Percentiles rank a stretch among this genome's conserved stretches.
Conservation (phyloP, 2,329 filamentous ascomycete species). For the Xylariomycetidae sp. region DNA sequence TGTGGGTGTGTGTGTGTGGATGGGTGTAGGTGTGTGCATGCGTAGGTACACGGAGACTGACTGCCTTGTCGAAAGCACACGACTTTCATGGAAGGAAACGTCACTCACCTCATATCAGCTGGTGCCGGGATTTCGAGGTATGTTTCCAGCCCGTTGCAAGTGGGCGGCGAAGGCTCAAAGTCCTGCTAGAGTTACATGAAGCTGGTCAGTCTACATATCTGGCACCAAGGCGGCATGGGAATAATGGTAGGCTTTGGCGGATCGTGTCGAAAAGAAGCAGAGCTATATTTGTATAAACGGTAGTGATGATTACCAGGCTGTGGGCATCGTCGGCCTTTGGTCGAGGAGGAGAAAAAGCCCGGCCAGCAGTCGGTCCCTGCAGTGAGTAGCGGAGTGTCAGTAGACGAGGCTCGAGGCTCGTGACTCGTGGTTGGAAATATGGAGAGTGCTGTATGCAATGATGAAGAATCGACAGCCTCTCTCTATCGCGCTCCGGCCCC, state of each 20-base stretch:
- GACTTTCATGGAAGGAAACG: too few species aligned
- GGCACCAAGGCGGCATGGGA: conserved; percentile 7
- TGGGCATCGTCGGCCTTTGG: conserved; percentile 22
- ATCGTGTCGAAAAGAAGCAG: too few species aligned
- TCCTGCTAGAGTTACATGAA: conserved; percentile 40
- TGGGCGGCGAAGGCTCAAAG: conserved; percentile 49
- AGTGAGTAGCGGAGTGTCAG: conserved; percentile 20
- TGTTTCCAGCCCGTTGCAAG: conserved; percentile 42
- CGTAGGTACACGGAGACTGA: too few species aligned
- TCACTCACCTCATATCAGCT: conserved; percentile 52
- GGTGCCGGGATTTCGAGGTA: conserved; percentile 48
- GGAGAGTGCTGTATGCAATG: too few species aligned
- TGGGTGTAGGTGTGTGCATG: too few species aligned
- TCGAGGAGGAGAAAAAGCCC: conserved; percentile 14
- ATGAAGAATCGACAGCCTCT: too few species aligned
- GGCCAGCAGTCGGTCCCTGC: conserved; percentile 18
- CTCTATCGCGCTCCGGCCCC: too few species aligned
- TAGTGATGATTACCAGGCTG: conserved; percentile 22
- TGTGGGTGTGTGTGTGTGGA: too few species aligned
- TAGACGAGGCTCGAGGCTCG: conserved; percentile 10
- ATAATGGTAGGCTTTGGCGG: conserved; percentile 4
- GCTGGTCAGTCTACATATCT: conserved; percentile 23
- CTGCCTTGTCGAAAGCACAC: too few species aligned
- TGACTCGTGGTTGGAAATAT: too few species aligned
- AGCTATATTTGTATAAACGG: conserved; percentile 11